These are phyloP conservation scores for Hypomontagnella submonticulosa DNA, from an alignment of 495 filamentous ascomycete genomes.

Conservation along the genomic window DNA sequence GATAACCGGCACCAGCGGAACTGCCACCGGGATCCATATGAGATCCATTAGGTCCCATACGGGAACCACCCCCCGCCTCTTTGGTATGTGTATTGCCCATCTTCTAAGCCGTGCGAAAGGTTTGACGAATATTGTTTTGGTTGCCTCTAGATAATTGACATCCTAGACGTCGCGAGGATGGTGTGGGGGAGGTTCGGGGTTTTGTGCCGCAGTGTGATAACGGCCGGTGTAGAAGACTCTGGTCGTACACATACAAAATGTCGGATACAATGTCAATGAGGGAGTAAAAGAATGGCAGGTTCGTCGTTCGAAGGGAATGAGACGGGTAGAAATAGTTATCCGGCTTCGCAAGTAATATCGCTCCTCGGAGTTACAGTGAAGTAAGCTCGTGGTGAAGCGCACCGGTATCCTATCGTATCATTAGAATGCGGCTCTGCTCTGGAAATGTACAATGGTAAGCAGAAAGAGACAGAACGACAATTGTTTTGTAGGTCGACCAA, in stretches of 20 bases:
- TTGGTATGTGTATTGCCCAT: constrained; percentile 74
- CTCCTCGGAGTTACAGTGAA: not conserved
- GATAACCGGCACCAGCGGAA: constrained; percentile 50
- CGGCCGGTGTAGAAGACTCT: constrained; percentile 12
- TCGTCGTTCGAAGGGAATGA: constrained; percentile 6
- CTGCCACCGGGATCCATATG: constrained; percentile 45
- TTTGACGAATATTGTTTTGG: not conserved
- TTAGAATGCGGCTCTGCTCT: constrained; percentile 22
- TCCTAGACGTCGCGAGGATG: constrained; percentile 3
- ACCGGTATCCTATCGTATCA: constrained; percentile 19
- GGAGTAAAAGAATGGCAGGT: not conserved
- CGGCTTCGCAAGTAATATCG: constrained; percentile 4
- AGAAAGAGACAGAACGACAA: not conserved
- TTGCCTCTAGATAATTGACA: not conserved
- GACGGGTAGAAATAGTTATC: not conserved
- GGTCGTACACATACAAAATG: constrained; percentile 22
- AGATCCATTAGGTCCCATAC: constrained; percentile 51
- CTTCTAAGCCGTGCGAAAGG: constrained; percentile 6
- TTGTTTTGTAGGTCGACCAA: constrained; percentile 1
- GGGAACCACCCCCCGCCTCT: constrained; percentile 62
- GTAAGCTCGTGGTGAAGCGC: constrained; percentile 7
- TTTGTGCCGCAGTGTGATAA: constrained; percentile 15
- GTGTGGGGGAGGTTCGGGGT: not conserved
- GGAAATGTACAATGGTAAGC: constrained; percentile 6
- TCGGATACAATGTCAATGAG: constrained; percentile 9